These are phyloP conservation scores for Scleroderma citrinum DNA, from an alignment of 768 basidiomycete species.

Conservation along the genomic window DNA sequence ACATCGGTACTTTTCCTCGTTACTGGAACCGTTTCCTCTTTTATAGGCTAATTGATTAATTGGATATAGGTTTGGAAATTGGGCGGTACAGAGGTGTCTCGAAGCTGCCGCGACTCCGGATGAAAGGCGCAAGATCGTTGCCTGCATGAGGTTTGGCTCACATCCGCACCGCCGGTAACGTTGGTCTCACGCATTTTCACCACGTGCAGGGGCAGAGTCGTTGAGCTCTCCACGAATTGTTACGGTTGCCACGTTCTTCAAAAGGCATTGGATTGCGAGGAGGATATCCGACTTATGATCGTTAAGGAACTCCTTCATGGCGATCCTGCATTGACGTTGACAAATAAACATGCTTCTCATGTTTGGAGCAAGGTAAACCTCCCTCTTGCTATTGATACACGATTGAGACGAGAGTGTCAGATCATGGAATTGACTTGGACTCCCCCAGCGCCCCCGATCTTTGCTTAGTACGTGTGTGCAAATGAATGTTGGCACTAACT, in stretches of 20 bases:
- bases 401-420: conserved; percentile 30
- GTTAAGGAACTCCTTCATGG: conserved; percentile 80
- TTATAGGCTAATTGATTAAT: conserved; percentile 5
- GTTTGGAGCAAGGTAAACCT: conserved; percentile 79
- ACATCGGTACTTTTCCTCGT: conserved; percentile 46
- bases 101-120: conserved; percentile 72
- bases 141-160: conserved; percentile 69
- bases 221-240: conserved; percentile 83
- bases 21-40: conserved; percentile 1
- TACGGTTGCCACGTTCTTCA: conserved; percentile 88
- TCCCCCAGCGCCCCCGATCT: conserved; percentile 81
- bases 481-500: not conserved
- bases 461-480: conserved; percentile 57
- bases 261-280: conserved; percentile 87
- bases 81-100: conserved; percentile 84
- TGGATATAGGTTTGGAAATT: conserved; percentile 73
- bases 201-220: conserved; percentile 61
- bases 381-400: not conserved
- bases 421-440: conserved; percentile 92
- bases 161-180: not conserved
- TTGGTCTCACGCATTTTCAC: conserved; percentile 7
- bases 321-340: conserved; percentile 79
- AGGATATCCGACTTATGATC: conserved; percentile 76
- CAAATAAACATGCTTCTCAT: conserved; percentile 88
- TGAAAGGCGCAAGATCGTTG: conserved; percentile 74